phyloP scores from a whole-genome alignment of 2,329 filamentous ascomycete genomes.

The Fusarium tupiense region DNA sequence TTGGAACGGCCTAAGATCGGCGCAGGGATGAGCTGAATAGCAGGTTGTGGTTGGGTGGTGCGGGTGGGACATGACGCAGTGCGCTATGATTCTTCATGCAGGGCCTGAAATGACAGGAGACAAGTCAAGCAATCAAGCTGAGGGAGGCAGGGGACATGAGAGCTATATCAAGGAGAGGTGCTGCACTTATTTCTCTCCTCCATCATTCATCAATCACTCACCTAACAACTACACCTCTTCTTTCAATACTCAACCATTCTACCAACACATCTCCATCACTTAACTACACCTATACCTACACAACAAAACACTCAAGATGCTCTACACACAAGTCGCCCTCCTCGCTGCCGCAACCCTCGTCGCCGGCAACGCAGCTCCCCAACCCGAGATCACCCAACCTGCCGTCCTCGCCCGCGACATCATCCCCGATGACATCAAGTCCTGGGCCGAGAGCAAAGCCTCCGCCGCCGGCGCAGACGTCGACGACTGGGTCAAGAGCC shows the following conservation, averaged over 20 bases:
- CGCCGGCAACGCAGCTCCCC: slow-evolving; percentile 20
- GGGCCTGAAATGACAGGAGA: slow-evolving; percentile 10
- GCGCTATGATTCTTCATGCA: slow-evolving; percentile 7
- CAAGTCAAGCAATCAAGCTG: slow-evolving; percentile 1
- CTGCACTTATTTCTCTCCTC: not conserved
- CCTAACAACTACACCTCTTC: not conserved
- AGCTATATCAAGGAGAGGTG: slow-evolving; percentile 22
- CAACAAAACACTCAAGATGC: slow-evolving; percentile 28
- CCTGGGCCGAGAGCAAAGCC: slow-evolving; percentile 22
- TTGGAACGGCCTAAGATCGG: slow-evolving; percentile 8
- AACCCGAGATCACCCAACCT: slow-evolving; percentile 19
- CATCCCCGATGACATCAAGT: slow-evolving; percentile 26
- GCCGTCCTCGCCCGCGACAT: slow-evolving; percentile 31
- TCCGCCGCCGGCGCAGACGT: slow-evolving; percentile 3
- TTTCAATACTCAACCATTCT: not conserved
- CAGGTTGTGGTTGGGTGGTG: not conserved
- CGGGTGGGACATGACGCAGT: slow-evolving; percentile 17
- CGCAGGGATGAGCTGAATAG: not conserved
- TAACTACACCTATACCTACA: not conserved
- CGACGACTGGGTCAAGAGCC: slow-evolving; percentile 19
- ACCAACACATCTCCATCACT: not conserved
- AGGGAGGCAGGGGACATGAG: not conserved
- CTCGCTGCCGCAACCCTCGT: slow-evolving; percentile 35
- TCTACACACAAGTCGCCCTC: slow-evolving; percentile 37
- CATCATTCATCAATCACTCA: not conserved